Base-by-base conservation (phyloP, 2,329 filamentous ascomycete species). In the Verticillium tricorpus region DNA sequence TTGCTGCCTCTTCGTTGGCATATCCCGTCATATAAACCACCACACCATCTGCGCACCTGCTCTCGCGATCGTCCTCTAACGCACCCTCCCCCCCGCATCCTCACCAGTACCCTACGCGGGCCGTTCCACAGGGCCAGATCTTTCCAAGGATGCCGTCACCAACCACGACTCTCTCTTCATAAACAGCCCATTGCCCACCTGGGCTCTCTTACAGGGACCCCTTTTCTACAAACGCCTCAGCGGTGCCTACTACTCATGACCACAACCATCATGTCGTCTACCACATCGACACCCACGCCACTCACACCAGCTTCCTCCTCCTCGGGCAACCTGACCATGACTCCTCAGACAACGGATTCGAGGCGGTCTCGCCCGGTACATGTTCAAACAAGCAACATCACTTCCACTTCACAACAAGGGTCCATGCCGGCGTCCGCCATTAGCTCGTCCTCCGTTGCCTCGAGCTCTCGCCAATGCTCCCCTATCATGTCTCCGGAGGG, bases 401-500 rank as follows among this genome's bases (percentile, higher is more conserved):
- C 74, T 25, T 60, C 50, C 34, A 58, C 40, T 52, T 78, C 63
- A 17, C 61, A 61, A 15, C 45, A 56, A 19, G 69, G 71, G 57
- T 76, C 76, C 35, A 70, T 82, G 50, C 81, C 84, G 37, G 71
- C 77, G 45, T 86, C 84, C 39, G 80, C 84, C 63, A 77, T 84
- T 67, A 86, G 83, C 75, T 77, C 79, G 61, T 85, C 84, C 19
- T 84, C 85, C 32, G 76, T 81, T 61, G 79, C 84, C 52, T 84
- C 85, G 61, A 83, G 78, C 69, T 84, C 83, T 15, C 78, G 78
- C 62, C 80, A 84, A 67, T 78, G 77, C 63, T 88, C 85, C 5
- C 85, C 86, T 60, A 76, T 82, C 70, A 80, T 85, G 78, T 83
- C 84, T 40, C 81, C 85, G 14, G 82, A 84, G 25, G 76, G 79